Percentiles rank a stretch among this genome's conserved stretches.
phyloP scores from a whole-genome alignment of 2,329 filamentous ascomycete species.

The Trichophyton verrucosum region DNA sequence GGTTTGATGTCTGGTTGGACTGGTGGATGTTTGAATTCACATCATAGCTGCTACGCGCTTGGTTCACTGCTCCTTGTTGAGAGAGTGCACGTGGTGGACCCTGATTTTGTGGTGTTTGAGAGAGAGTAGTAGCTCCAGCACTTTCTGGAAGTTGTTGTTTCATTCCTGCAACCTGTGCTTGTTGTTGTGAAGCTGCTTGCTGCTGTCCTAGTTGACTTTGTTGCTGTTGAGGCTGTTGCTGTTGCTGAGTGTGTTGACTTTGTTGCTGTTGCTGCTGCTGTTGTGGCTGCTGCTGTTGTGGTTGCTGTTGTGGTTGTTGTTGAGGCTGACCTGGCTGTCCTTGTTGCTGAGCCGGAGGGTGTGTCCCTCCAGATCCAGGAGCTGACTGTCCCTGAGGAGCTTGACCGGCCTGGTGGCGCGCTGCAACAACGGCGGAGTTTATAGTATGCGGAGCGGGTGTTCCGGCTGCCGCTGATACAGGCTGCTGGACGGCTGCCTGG shows the following conservation, averaged over 20 bases:
- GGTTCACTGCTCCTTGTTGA: conserved; percentile 35
- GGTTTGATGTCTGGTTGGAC: conserved; percentile 17
- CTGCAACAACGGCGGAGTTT: conserved; percentile 37
- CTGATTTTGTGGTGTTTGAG: conserved; percentile 22
- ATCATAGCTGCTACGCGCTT: conserved; percentile 32
- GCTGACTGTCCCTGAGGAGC: neutral
- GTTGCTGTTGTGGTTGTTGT: conserved; percentile 12
- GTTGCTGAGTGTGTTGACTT: conserved; percentile 14
- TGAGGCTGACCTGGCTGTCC: conserved; percentile 13
- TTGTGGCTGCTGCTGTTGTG: conserved; percentile 15
- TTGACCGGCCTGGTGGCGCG: conserved; percentile 20
- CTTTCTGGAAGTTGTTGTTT: conserved; percentile 24
- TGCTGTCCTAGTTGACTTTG: conserved; percentile 13
- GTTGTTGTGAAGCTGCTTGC: conserved; percentile 15
- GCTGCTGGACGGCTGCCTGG: conserved; percentile 17
- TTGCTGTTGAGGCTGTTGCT: conserved; percentile 12
- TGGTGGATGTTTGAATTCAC: conserved; percentile 20
- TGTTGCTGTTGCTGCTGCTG: conserved; percentile 8
- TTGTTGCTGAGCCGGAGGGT: conserved; percentile 11
- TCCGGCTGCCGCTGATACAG: conserved; percentile 9
- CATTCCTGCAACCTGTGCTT: conserved; percentile 20
- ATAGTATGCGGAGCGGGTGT: conserved; percentile 36
- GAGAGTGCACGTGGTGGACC: conserved; percentile 33
- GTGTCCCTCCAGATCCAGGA: conserved; percentile 3
- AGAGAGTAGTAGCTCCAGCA: conserved; percentile 20